Percentiles rank a stretch among this genome's conserved stretches.
phyloP scores from a whole-genome alignment of 345 rosid genomes.

The Eucalyptus cladocalyx region DNA sequence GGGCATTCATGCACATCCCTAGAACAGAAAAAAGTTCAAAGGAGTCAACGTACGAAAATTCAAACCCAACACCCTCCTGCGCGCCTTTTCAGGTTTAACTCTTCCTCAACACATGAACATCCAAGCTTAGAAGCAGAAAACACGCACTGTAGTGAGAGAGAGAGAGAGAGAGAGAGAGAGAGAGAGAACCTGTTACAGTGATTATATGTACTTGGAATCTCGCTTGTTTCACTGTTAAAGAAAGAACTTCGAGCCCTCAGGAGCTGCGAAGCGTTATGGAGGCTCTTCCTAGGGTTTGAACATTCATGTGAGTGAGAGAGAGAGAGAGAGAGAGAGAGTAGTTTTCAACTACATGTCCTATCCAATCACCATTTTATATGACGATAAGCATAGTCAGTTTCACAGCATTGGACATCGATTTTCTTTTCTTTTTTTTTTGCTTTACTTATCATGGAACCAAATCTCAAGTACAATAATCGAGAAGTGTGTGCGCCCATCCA shows the following conservation, averaged over 20 bases:
- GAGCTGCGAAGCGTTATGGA: background rate
- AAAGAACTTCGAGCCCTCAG: background rate
- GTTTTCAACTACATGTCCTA: background rate
- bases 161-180: background rate
- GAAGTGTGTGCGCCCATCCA: background rate
- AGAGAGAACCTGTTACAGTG: background rate
- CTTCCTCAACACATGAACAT: background rate
- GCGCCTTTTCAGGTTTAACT: background rate
- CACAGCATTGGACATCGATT: background rate
- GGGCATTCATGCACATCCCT: background rate
- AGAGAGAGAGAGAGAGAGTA: background rate
- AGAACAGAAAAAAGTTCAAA: background rate
- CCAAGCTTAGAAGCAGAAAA: background rate
- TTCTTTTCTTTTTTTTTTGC: background rate
- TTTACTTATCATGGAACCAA: background rate
- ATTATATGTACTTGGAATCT: background rate
- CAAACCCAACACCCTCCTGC: background rate
- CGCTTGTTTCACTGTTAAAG: background rate
- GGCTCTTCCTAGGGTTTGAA: background rate
- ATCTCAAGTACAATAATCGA: background rate
- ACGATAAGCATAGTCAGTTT: background rate
- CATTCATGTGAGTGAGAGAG: background rate
- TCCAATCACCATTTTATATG: background rate
- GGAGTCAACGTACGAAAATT: background rate
- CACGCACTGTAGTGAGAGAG: background rate